These are phyloP conservation scores for Lactarius akahatsu DNA, from an alignment of 768 basidiomycete genomes.

Conservation along the genomic window DNA sequence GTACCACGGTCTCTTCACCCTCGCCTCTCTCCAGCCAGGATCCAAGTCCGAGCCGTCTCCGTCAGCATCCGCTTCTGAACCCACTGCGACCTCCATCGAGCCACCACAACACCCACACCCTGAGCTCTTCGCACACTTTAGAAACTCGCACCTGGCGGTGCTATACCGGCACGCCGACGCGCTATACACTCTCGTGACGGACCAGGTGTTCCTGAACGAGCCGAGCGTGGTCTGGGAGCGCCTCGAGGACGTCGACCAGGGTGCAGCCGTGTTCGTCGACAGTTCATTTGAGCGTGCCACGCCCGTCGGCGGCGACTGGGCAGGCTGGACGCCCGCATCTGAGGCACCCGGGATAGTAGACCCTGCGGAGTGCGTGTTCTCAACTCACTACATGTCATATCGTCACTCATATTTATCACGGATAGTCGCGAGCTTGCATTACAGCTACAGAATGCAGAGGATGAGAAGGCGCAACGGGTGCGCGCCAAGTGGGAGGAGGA, in stretches of 20 bases:
- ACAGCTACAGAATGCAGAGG: slow-evolving; percentile 80
- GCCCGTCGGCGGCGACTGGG: slow-evolving; percentile 79
- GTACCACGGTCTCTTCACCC: slow-evolving; percentile 81
- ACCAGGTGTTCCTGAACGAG: slow-evolving; percentile 76
- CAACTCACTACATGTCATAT: neutral
- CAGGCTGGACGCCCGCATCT: slow-evolving; percentile 64
- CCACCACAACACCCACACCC: slow-evolving; percentile 32
- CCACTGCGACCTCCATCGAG: slow-evolving; percentile 31
- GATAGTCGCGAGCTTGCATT: slow-evolving; percentile 65
- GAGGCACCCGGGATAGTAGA: slow-evolving; percentile 45
- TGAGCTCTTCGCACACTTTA: slow-evolving; percentile 79
- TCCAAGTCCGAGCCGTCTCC: neutral
- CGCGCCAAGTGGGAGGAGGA: slow-evolving; percentile 41
- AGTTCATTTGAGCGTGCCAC: slow-evolving; percentile 59
- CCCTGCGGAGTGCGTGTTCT: slow-evolving; percentile 57
- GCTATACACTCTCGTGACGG: slow-evolving; percentile 83
- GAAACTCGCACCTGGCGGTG: slow-evolving; percentile 87
- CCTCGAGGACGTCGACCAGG: slow-evolving; percentile 83
- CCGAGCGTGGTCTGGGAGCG: slow-evolving; percentile 87
- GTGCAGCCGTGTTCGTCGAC: slow-evolving; percentile 76
- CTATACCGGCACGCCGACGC: slow-evolving; percentile 61
- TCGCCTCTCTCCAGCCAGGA: slow-evolving; percentile 42
- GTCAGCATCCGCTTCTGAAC: neutral
- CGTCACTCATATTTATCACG: slow-evolving; percentile 2
- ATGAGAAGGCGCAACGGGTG: slow-evolving; percentile 42